Conservation (phyloP, 2,329 filamentous ascomycete species). For the Alternaria atra region DNA sequence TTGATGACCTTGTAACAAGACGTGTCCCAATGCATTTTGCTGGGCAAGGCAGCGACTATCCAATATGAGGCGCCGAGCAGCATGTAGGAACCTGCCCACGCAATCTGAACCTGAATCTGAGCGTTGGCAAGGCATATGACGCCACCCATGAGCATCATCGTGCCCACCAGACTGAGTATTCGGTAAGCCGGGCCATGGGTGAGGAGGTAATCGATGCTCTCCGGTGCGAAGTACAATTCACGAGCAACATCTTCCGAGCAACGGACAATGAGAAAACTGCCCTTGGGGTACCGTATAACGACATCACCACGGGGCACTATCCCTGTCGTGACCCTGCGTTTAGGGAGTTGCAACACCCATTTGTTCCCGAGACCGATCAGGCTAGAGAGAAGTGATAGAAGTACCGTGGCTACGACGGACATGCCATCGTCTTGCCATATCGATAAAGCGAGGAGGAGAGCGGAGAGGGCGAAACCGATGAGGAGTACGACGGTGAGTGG, state of each 20-base stretch:
- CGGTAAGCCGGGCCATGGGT: constrained; percentile 54
- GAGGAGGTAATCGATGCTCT: constrained; percentile 59
- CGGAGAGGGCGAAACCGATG: constrained; percentile 56
- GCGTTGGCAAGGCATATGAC: constrained; percentile 62
- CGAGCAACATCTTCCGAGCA: constrained; percentile 61
- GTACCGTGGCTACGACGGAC: constrained; percentile 59
- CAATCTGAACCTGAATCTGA: constrained; percentile 57
- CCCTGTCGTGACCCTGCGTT: constrained; percentile 42
- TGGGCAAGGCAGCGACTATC: constrained; percentile 60
- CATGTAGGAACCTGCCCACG: constrained; percentile 61
- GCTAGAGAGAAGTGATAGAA: constrained; percentile 60
- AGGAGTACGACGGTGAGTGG: constrained; percentile 58
- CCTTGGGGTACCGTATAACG: constrained; percentile 62
- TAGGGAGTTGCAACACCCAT: constrained; percentile 57
- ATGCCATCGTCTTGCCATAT: constrained; percentile 59
- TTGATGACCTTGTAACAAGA: constrained; percentile 54
- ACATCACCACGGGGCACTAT: constrained; percentile 54
- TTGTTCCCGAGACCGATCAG: constrained; percentile 61
- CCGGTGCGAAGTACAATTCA: constrained; percentile 62
- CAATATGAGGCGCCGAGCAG: constrained; percentile 61
- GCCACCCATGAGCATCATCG: constrained; percentile 62
- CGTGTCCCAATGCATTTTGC: constrained; percentile 59
- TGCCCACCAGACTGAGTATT: constrained; percentile 59
- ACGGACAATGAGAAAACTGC: constrained; percentile 59
- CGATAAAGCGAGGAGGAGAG: constrained; percentile 55